phyloP scores from a whole-genome alignment of 257 asterid species.

The Petrea volubilis region DNA sequence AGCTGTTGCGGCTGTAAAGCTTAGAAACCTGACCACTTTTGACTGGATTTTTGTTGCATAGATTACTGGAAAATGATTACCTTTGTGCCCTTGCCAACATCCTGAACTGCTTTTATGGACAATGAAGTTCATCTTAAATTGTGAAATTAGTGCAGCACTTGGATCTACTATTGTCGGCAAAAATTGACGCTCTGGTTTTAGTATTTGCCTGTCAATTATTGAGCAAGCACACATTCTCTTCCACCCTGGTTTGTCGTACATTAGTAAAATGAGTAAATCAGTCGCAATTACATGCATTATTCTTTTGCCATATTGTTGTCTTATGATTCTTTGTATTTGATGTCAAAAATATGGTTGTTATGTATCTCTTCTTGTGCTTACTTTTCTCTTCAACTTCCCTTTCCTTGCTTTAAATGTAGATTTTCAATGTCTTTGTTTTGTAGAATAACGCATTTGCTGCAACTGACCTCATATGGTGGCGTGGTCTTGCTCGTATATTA shows the following conservation, averaged over 20 bases:
- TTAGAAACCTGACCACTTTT: not conserved
- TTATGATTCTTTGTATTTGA: not conserved
- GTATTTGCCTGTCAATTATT: not conserved
- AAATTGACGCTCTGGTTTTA: not conserved
- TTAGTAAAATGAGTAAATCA: not conserved
- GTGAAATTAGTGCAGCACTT: not conserved
- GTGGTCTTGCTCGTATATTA: constrained; percentile 69
- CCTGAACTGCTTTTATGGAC: not conserved
- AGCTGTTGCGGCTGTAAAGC: not conserved
- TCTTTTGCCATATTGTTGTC: not conserved
- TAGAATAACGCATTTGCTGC: constrained; percentile 56
- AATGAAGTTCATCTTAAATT: not conserved
- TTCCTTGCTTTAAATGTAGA: constrained; percentile 4
- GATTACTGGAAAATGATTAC: not conserved
- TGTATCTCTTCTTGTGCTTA: not conserved
- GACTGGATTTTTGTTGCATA: not conserved
- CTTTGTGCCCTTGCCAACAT: not conserved
- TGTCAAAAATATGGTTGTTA: not conserved
- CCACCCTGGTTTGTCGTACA: not conserved
- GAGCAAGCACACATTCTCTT: not conserved
- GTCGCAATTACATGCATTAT: not conserved
- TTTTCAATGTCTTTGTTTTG: constrained; percentile 17
- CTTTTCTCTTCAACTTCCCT: not conserved
- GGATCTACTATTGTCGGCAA: no score
- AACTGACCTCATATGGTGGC: constrained; percentile 78